Percentiles rank a stretch among this genome's conserved stretches.
Conservation (phyloP, 2,329 filamentous ascomycete genomes). For the Fusarium sp. region DNA sequence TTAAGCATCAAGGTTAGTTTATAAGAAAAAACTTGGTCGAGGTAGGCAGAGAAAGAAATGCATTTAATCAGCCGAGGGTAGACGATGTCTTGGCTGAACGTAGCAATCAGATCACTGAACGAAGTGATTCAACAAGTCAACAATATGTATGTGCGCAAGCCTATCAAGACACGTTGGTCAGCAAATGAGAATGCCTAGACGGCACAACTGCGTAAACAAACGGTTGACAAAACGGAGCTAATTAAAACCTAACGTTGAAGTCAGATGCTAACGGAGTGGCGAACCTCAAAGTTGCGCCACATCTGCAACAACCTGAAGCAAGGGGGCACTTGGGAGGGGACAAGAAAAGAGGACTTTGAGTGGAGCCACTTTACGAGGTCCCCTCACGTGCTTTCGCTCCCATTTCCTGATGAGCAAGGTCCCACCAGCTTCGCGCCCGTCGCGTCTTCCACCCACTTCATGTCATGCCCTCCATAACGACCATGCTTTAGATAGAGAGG, state of each 20-base stretch:
- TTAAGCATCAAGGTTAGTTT: not conserved
- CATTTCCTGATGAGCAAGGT: conserved; percentile 56
- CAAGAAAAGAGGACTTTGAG: conserved; percentile 35
- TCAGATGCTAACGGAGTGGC: conserved; percentile 18
- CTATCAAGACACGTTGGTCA: not conserved
- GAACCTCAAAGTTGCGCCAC: conserved; percentile 23
- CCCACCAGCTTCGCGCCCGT: conserved; percentile 59
- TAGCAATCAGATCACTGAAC: not conserved
- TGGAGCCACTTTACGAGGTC: conserved; percentile 36
- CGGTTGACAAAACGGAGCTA: conserved; percentile 34
- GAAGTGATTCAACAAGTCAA: conserved; percentile 8
- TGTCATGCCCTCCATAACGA: conserved; percentile 56
- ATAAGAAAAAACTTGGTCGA: not conserved
- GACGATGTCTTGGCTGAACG: not conserved
- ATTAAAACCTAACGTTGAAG: not conserved
- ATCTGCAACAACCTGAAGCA: conserved; percentile 27
- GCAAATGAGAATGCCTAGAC: not conserved
- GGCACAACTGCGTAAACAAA: conserved; percentile 18
- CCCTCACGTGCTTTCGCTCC: conserved; percentile 63
- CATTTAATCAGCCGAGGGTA: not conserved
- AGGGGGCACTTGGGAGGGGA: conserved; percentile 30
- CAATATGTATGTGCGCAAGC: not conserved
- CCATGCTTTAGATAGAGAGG: conserved; percentile 15
- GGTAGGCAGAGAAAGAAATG: not conserved
- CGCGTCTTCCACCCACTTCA: conserved; percentile 62